Evolutionary conservation across 2,329 filamentous ascomycete species (phyloP), one percentile per base, ranked within the genome.

Genomic region (Penicillium occitanis): DNA sequence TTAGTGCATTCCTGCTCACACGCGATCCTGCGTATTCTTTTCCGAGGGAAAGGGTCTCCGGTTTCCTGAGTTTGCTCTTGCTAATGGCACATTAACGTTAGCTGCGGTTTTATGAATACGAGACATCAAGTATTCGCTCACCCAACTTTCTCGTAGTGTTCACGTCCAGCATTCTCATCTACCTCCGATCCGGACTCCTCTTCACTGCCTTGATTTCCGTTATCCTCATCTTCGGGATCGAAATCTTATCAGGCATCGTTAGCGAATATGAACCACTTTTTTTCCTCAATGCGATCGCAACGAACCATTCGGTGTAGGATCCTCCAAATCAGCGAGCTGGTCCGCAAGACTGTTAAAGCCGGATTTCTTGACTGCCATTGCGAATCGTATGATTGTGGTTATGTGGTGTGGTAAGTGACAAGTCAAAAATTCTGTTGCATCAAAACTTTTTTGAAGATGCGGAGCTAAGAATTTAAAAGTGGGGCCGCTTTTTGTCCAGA

Each of bases 141-240:
- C 84, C 89, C 90, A 37, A 97, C 91, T 62, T 85, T 79, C 51
- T 91, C 86, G 75, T 98, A 98, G 76, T 98, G 94, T 73, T 97
- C 94, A 37, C 93, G 90, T 22, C 90, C 92, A 11, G 84, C 81
- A 70, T 84, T 77, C 48, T 71, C 77, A 65, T 79, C 79, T 25
- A 77, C 79, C 5, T 69, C 68, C 53, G 84, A 86, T 61, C 82
- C 85, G 14, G 78, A 77, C 51, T 81, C 82, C 57, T 86, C 86
- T 64, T 85, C 85, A 65, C 83, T 85, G n/a, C 83, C 84, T 68
- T 79, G 78, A 17, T 84, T 83, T 19, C 81, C 82, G 68, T 88
- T 86, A 70, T 86, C 81, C 63, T 85, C 79, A 65, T 87, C 87
- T 81, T 96, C 92, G 0, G 91, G 91, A 75, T 96, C 92, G 74